Conservation (phyloP, 2,329 filamentous ascomycete genomes). For the Xylariaceae sp. region DNA sequence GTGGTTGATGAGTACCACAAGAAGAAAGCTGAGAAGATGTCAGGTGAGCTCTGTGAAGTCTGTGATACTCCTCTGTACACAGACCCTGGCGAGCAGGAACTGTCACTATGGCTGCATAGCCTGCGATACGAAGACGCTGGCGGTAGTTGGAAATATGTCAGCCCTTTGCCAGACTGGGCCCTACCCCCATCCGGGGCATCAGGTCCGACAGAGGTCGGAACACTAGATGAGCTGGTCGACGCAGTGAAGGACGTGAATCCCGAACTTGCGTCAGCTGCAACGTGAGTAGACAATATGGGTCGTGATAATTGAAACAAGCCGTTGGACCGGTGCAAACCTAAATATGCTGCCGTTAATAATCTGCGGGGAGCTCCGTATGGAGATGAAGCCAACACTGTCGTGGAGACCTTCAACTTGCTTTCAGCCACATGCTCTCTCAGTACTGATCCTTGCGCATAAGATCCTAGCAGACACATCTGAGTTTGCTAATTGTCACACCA, state of each 20-base stretch:
- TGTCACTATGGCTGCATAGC: constrained; percentile 91
- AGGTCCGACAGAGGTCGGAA: constrained; percentile 66
- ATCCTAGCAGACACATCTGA: too few species aligned
- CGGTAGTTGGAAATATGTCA: constrained; percentile 84
- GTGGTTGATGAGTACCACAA: constrained; percentile 90
- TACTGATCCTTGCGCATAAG: too few species aligned
- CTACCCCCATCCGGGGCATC: constrained; percentile 69
- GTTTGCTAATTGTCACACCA: too few species aligned
- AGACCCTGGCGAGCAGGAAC: constrained; percentile 83
- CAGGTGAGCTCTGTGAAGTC: constrained; percentile 73
- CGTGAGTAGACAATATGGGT: too few species aligned
- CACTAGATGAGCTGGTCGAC: constrained; percentile 55
- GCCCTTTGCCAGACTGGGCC: constrained; percentile 80
- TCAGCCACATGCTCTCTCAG: too few species aligned
- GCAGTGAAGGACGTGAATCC: constrained; percentile 47
- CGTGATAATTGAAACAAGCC: too few species aligned
- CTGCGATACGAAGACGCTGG: constrained; percentile 80
- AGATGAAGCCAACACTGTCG: too few species aligned
- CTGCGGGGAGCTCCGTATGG: too few species aligned
- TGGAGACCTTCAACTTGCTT: too few species aligned
- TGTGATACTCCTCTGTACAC: constrained; percentile 90
- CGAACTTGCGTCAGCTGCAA: constrained; percentile 36
- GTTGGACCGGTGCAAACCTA: too few species aligned
- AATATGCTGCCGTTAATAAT: too few species aligned
- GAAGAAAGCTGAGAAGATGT: constrained; percentile 88